These are phyloP conservation scores for Torrubiella hemipterigena DNA, from an alignment of 2,329 filamentous ascomycete species.

Conservation along the genomic window DNA sequence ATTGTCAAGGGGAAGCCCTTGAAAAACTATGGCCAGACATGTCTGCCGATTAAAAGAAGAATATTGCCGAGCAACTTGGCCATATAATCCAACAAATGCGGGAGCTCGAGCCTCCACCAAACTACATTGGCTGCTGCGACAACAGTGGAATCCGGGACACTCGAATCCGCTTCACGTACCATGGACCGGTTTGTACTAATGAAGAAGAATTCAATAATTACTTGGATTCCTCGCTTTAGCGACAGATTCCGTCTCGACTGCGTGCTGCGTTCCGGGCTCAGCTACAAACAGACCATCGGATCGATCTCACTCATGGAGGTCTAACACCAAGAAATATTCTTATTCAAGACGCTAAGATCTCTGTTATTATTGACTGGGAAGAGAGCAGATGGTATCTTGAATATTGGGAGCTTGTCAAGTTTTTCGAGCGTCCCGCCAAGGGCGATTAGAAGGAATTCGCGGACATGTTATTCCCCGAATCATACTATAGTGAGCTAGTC, in stretches of 20 bases:
- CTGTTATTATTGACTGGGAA: constrained; percentile 33
- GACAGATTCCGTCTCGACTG: constrained; percentile 9
- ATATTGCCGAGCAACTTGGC: constrained; percentile 13
- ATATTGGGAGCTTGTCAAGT: constrained; percentile 18
- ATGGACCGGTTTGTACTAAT: constrained; percentile 10
- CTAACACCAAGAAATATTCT: constrained; percentile 33
- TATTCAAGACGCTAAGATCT: constrained; percentile 20
- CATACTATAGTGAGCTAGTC: constrained; percentile 8
- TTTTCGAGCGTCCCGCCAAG: constrained; percentile 8
- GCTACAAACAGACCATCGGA: constrained; percentile 14
- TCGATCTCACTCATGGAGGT: constrained; percentile 39
- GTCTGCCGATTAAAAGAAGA: constrained; percentile 10
- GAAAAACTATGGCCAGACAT: constrained; percentile 14
- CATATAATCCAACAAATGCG: constrained; percentile 14
- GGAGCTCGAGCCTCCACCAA: constrained; percentile 10
- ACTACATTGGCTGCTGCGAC: constrained; percentile 14
- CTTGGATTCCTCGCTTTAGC: constrained; percentile 9
- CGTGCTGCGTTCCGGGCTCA: constrained; percentile 11
- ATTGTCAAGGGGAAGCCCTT: constrained; percentile 14
- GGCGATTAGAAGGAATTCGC: constrained; percentile 8
- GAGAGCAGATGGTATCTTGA: constrained; percentile 30
- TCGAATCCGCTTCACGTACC: constrained; percentile 10
- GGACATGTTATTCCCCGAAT: constrained; percentile 8
- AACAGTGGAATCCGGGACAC: constrained; percentile 15
- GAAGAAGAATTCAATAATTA: constrained; percentile 15